Percentiles rank a stretch among this genome's conserved stretches.
phyloP scores from a whole-genome alignment of 2,329 filamentous ascomycete species.

The Diaporthe eres region DNA sequence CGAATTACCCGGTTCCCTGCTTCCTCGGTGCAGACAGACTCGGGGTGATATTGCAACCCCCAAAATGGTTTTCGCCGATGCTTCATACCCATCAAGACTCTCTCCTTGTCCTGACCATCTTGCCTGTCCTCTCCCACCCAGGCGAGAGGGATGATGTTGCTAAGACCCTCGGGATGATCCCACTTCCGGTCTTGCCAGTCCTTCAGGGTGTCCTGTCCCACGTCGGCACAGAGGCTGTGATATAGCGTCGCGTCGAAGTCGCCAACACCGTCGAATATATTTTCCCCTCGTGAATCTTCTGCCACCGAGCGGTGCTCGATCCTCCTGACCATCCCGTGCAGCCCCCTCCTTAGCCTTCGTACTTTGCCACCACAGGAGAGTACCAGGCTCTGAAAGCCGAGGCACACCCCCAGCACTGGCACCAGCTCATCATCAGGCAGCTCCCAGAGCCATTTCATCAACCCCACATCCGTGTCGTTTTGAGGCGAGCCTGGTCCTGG shows the following conservation, averaged over 20 bases:
- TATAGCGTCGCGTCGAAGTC: slow-evolving; percentile 82
- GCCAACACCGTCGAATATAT: slow-evolving; percentile 76
- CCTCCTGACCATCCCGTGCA: slow-evolving; percentile 84
- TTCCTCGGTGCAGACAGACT: slow-evolving; percentile 85
- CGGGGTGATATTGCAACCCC: slow-evolving; percentile 92
- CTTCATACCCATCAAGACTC: slow-evolving; percentile 82
- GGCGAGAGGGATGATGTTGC: slow-evolving; percentile 70
- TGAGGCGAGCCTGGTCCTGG: slow-evolving; percentile 90
- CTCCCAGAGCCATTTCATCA: slow-evolving; percentile 83
- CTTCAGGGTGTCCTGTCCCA: slow-evolving; percentile 62
- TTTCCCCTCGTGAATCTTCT: slow-evolving; percentile 48
- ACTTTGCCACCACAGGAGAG: slow-evolving; percentile 77
- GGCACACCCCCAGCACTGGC: slow-evolving; percentile 89
- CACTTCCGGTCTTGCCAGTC: slow-evolving; percentile 58
- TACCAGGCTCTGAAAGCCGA: slow-evolving; percentile 89
- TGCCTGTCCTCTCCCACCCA: slow-evolving; percentile 68
- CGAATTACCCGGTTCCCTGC: slow-evolving; percentile 74
- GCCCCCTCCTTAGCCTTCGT: slow-evolving; percentile 75
- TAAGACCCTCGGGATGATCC: slow-evolving; percentile 52
- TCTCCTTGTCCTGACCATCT: slow-evolving; percentile 54
- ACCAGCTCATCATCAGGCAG: slow-evolving; percentile 71
- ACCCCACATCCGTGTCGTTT: slow-evolving; percentile 81
- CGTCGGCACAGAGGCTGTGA: slow-evolving; percentile 73
- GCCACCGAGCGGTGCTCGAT: slow-evolving; percentile 67
- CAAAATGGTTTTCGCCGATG: slow-evolving; percentile 81